phyloP scores from a whole-genome alignment of 257 asterid species.

The Catharanthus roseus region DNA sequence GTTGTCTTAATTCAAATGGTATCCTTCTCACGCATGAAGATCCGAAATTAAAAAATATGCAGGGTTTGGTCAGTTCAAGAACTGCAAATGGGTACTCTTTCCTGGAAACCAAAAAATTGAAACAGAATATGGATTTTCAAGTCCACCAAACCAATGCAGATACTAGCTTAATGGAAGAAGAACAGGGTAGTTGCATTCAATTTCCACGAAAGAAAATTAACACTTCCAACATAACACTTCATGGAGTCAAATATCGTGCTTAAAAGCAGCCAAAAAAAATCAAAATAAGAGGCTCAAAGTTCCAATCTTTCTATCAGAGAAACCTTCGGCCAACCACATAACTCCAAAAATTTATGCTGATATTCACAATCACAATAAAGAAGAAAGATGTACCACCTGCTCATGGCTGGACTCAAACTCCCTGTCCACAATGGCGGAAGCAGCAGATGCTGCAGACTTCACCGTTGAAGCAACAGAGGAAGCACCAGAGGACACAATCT shows the following conservation, averaged over 20 bases:
- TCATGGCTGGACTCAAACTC: slow-evolving; percentile 56
- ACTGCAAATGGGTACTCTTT: neutral
- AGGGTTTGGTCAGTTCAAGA: neutral
- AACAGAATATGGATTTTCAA: neutral
- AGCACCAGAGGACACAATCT: slow-evolving; percentile 80
- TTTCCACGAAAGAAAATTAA: neutral
- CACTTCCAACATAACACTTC: neutral
- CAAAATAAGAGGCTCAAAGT: slow-evolving; percentile 8
- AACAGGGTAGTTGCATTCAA: neutral
- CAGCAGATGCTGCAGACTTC: slow-evolving; percentile 90
- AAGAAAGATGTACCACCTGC: slow-evolving; percentile 39
- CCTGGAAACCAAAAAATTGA: neutral
- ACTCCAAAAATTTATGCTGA: no score
- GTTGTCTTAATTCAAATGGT: neutral
- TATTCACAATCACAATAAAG: neutral
- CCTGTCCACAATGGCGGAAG: slow-evolving; percentile 78
- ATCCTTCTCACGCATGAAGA: slow-evolving; percentile 4
- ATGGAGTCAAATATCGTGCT: neutral
- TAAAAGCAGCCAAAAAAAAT: neutral
- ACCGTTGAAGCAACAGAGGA: slow-evolving; percentile 75
- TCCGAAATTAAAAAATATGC: neutral
- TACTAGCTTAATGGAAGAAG: neutral
- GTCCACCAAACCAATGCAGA: neutral
- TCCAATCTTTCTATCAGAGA: slow-evolving; percentile 9
- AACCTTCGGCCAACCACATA: slow-evolving; percentile 3